phyloP scores from a whole-genome alignment of 805 yeast genomes.

The Sugiyamaella marilandica region DNA sequence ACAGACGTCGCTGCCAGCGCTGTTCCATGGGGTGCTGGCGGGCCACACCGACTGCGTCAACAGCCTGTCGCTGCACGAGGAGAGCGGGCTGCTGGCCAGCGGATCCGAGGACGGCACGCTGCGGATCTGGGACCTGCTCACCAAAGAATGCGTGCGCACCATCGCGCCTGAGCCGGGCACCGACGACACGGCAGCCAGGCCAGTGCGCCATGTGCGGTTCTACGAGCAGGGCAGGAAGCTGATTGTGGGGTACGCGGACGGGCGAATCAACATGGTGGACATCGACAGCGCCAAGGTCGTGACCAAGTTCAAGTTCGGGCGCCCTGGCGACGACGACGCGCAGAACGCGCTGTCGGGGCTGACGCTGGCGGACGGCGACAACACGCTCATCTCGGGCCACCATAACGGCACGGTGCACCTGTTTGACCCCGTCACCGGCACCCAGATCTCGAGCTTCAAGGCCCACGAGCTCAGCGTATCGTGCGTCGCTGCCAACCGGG shows the following conservation, averaged over 20 bases:
- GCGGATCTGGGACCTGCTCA: constrained; percentile 20
- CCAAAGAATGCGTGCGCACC: constrained; percentile 1
- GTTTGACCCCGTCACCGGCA: constrained; percentile 14
- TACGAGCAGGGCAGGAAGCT: constrained; percentile 14
- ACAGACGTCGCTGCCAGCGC: too few species aligned
- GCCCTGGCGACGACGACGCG: background rate
- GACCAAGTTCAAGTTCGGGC: constrained; percentile 12
- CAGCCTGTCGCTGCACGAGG: constrained; percentile 18
- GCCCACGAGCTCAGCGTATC: constrained; percentile 12
- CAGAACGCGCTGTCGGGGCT: constrained; percentile 2
- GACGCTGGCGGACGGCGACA: constrained; percentile 6
- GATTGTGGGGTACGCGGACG: constrained; percentile 21
- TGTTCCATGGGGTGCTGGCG: constrained; percentile 8
- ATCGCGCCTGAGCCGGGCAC: background rate
- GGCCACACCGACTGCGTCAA: constrained; percentile 19
- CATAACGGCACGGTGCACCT: constrained; percentile 16
- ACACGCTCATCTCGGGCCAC: constrained; percentile 13
- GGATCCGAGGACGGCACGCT: constrained; percentile 24
- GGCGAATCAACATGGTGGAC: constrained; percentile 17
- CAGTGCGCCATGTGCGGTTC: constrained; percentile 4
- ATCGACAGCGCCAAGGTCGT: constrained; percentile 17
- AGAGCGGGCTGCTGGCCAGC: constrained; percentile 18
- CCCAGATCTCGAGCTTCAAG: background rate
- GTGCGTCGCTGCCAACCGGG: constrained; percentile 7
- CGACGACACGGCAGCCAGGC: background rate